Evolutionary conservation across 1,139 yeast species (phyloP), one percentile per base, ranked within the genome.

Genomic region (Nakaseomyces delphensis): DNA sequence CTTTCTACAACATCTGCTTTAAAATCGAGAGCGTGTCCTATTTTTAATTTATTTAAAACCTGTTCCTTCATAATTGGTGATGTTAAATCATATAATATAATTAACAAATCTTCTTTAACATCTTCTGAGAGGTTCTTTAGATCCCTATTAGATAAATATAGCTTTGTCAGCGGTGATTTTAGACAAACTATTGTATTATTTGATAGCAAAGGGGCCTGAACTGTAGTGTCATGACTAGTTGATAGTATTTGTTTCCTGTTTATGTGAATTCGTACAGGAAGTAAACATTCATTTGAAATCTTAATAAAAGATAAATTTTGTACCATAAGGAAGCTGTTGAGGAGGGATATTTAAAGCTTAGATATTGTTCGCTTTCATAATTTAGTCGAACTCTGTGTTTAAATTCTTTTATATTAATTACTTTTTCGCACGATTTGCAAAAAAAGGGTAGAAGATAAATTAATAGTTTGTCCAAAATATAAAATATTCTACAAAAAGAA

Each of bases 121-220:
- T 60, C 63, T 4, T 52, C 38, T 37, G 55, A 52, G 4, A 60
- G 42, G 32, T 39, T 49, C 8, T 45, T 43, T 53, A 57, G 50
- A 41, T 60, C 65, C 13, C 48, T 46, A 36, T 57, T 54, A 3
- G 64, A 60, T 4, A 60, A 45, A 36, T 54, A 58, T 19, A 60
- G 49, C 20, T 54, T 51, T 2, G 55, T 52, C 2, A 44, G 40
- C 1, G 63, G 60, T 4, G 63, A 56, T 41, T 54, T 59, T 38
- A 60, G 45, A 15, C 59, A 47, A 3, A 60, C 51, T 1, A 60
- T 57, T 3, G 65, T 58, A 43, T 58, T 60, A 33, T 54, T 60
- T 1, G 65, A 57, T 19, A 59, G 45, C 9, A 60, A 41, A 0
- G 65, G 65, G 2, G 64, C 57, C 27, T 60, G 60, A 40, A 60